Evolutionary conservation across 768 basidiomycete species (phyloP), one percentile per base, ranked within the genome.

Genomic region (Pleurotus citrinopileatus): DNA sequence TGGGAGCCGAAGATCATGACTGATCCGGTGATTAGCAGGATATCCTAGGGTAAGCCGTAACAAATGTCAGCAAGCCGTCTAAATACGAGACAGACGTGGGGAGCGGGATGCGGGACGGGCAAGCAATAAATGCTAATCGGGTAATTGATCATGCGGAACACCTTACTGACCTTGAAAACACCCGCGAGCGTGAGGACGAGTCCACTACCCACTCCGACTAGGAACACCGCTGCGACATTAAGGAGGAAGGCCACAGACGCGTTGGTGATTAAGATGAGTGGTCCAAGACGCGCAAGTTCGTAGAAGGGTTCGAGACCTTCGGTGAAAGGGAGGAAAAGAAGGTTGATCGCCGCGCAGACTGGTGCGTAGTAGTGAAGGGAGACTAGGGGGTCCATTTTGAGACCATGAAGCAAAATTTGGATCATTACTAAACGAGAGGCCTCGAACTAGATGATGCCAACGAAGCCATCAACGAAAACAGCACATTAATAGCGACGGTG

Each of bases 321-420:
- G 0, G 92, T 95, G 74, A 98, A 91, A 5, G 94, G 94, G 17
- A 98, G 70, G 58, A 96, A 76, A 52, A 82, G 66, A 20, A 93
- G 80, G 69, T 97, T 98, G 74, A 98, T 90, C 56, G 76, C 67
- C 0, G 96, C 94, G 68, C 96, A 98, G 48, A 98, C 91, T 12
- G 94, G 94, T 8, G 95, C 94, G 65, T 94, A 97, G 74, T 96
- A 98, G 74, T 98, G 91, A 48, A 98, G 71, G 4, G 94, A 97
- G 19, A 94, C 91, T 4, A 98, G 81, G 0, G 96, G 96, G 65
- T 97, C 94, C 95, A 98, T 98, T 73, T 97, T 97, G 64, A 97
- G 74, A 32, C 94, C 94, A 65, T 97, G 93, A 0, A 98, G 77
- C 36, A 98, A 83, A 50, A 95, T 83, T 67, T 98, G 91, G 57